These are phyloP conservation scores for Nicotiana tabacum DNA, from an alignment of 257 asterid genomes.

Conservation along the genomic window DNA sequence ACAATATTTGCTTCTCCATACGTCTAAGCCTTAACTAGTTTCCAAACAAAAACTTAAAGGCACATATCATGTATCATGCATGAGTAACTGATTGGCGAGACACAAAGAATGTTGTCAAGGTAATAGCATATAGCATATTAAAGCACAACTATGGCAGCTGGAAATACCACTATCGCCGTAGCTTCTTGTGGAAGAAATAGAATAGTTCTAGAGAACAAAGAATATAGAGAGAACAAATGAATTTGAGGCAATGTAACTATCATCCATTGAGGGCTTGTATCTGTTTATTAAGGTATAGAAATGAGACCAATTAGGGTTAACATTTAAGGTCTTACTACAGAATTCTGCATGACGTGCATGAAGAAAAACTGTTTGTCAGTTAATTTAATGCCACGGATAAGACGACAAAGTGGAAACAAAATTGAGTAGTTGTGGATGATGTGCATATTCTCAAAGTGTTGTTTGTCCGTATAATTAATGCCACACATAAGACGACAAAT, in stretches of 20 bases:
- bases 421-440: not conserved
- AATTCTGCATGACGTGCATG: not conserved
- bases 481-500: not conserved
- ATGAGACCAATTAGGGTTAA: not conserved
- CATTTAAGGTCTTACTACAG: not conserved
- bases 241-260: not conserved
- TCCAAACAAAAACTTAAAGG: not conserved
- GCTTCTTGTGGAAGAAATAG: not conserved
- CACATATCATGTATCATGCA: not conserved
- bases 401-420: not conserved
- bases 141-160: not conserved
- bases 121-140: not conserved
- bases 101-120: not conserved
- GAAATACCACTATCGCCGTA: not conserved
- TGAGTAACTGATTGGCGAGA: too few species aligned
- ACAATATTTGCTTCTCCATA: not conserved
- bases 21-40: not conserved
- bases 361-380: not conserved
- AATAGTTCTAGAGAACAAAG: not conserved
- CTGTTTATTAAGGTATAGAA: not conserved
- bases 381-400: not conserved
- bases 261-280: not conserved
- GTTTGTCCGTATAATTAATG: not conserved
- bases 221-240: not conserved
- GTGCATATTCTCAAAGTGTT: not conserved